Percentiles rank a stretch among this genome's conserved stretches.
Conservation (phyloP, 441 rosid genomes). For the Pelargonium cotyledonis region DNA sequence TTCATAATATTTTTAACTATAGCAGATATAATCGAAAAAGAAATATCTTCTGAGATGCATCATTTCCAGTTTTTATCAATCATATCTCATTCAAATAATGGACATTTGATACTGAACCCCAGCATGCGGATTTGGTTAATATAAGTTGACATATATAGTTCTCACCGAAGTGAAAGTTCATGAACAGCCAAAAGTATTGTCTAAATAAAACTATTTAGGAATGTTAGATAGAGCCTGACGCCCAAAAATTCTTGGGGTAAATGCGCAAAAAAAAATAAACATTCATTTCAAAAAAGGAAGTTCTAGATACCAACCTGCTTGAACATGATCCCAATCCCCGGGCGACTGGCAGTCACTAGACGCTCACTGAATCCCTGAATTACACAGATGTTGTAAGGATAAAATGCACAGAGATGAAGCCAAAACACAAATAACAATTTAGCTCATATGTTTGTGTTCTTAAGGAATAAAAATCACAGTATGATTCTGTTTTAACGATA, state of each 20-base stretch:
- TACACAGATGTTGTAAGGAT: conserved; percentile 22
- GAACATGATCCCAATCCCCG: conserved; percentile 82
- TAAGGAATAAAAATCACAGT: no score
- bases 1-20: not conserved
- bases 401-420: conserved; percentile 9
- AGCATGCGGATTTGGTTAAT: no score
- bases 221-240: no score
- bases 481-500: not conserved
- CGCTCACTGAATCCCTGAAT: conserved; percentile 86
- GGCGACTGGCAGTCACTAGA: conserved; percentile 78
- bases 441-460: no score
- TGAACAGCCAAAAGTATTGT: no score
- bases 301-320: conserved; percentile 58
- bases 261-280: no score
- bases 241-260: no score
- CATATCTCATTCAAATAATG: not conserved
- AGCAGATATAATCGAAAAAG: not conserved
- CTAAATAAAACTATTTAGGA: no score
- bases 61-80: not conserved
- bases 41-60: not conserved
- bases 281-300: not conserved
- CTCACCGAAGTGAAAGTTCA: no score
- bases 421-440: no score
- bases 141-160: no score
- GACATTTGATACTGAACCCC: not conserved